Base-by-base conservation (phyloP, 345 rosid genomes). In the Hirschfeldia incana region DNA sequence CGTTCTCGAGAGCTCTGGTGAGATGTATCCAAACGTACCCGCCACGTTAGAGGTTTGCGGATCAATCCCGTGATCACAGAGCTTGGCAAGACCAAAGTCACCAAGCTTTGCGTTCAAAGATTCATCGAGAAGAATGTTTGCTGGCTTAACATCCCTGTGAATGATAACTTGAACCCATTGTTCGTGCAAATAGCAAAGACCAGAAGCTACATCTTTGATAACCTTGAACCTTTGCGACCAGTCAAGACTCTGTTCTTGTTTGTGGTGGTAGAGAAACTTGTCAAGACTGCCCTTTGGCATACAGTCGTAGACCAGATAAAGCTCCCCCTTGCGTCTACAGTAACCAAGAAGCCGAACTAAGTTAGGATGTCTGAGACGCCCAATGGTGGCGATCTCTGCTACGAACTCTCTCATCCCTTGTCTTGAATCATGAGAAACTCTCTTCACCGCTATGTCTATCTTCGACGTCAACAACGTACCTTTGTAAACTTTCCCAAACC, bases 351-450 rank as follows among this genome's bases (percentile, higher is more conserved):
- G 85, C 9, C 72, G 78, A 26, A 87, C 88, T 76, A 87, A 53
- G 7, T 87, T 87, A 55, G 68, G 63, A 58, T 87, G 88, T 73
- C 88, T 72, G 3, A 87, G 81, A 66, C 67, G 83, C 44, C 86
- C 80, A 76, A 85, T 78, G 65, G 84, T 82, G 0, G 74, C 79
- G 9, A 87, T 80, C 76, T 87, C 88, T 0, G 90, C 80, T 3
- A 87, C 69, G 44, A 85, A 87, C 8, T 87, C 83, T 77, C 82
- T 80, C 88, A 87, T 83, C 51, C 88, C 85, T 63, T 83, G 86
- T 39, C 78, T 16, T 26, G 89, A 69, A 65, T 83, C 80, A 74
- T 85, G 87, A 12, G 83, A 81, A 28, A 91, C 51, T 28, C 65
- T 84, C 74, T 91, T 89, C 16, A 88, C 89, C 0, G 86, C 88